Evolutionary conservation across 2,329 filamentous ascomycete species (phyloP).

Genomic region (Ophiocordyceps camponoti-leonardi): DNA sequence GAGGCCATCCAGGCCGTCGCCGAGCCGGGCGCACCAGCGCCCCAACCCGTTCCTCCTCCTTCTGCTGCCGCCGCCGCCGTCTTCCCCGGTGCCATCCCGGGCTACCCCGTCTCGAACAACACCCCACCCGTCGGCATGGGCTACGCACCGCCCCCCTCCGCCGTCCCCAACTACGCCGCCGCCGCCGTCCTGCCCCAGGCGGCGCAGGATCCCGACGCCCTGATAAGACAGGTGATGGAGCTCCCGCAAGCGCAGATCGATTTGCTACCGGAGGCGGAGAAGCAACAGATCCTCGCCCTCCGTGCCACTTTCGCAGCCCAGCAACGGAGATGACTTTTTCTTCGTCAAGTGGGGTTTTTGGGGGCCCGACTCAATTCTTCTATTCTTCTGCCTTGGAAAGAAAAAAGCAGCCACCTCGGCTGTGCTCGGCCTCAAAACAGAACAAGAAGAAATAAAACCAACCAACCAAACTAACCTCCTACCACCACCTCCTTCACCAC

Average conservation of each 20-base stretch:
- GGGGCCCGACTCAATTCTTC: too few species aligned
- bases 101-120: slow-evolving; percentile 22
- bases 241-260: slow-evolving; percentile 71
- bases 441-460: too few species aligned
- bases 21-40: slow-evolving; percentile 34
- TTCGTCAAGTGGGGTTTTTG: too few species aligned
- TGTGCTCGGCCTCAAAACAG: too few species aligned
- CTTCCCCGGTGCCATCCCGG: slow-evolving; percentile 17
- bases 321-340: slow-evolving; percentile 12
- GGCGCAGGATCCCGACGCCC: slow-evolving; percentile 44
- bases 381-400: too few species aligned
- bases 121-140: slow-evolving; percentile 30
- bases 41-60: slow-evolving; percentile 5
- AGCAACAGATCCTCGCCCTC: slow-evolving; percentile 63
- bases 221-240: slow-evolving; percentile 67
- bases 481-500: too few species aligned
- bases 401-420: too few species aligned
- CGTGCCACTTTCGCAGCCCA: slow-evolving; percentile 42
- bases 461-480: too few species aligned
- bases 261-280: slow-evolving; percentile 55
- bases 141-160: slow-evolving; percentile 24
- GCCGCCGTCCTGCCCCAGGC: slow-evolving; percentile 15
- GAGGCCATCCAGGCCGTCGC: slow-evolving; percentile 68
- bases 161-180: slow-evolving; percentile 18
- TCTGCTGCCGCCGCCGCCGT: slow-evolving; percentile 5